These are phyloP conservation scores for Basipetospora chlamydospora DNA, from an alignment of 2,329 filamentous ascomycete species.

Conservation along the genomic window DNA sequence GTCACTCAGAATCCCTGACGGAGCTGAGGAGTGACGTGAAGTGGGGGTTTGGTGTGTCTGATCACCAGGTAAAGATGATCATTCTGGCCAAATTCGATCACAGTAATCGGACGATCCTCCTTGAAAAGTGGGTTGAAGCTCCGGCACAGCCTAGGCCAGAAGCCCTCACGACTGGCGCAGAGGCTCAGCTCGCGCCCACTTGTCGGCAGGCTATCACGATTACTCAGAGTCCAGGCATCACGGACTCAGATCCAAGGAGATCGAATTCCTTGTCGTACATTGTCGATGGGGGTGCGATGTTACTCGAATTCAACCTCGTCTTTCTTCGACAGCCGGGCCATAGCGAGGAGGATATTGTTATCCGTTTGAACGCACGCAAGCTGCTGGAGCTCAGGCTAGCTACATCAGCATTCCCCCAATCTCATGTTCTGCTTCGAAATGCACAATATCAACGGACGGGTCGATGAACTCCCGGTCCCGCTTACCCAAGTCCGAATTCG, in stretches of 20 bases:
- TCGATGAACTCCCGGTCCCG: too few species aligned
- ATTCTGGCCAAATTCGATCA: conserved; percentile 6
- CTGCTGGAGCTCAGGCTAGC: not conserved
- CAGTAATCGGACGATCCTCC: not conserved
- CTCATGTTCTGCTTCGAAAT: too few species aligned
- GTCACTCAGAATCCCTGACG: conserved; percentile 2
- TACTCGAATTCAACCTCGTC: not conserved
- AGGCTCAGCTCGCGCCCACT: not conserved
- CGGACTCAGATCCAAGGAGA: not conserved
- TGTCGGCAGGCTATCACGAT: not conserved
- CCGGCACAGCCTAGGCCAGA: not conserved
- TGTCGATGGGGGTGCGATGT: not conserved
- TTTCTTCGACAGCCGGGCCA: not conserved
- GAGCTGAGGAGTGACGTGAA: conserved; percentile 5
- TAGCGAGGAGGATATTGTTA: not conserved
- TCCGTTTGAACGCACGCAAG: too few species aligned
- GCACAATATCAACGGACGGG: too few species aligned
- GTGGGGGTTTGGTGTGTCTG: conserved; percentile 7
- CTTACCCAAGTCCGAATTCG: too few species aligned
- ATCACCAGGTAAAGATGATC: conserved; percentile 8
- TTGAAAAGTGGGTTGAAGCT: not conserved
- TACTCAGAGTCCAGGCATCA: not conserved
- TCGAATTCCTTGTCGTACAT: not conserved
- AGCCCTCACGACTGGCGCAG: not conserved
- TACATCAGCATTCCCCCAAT: not conserved